phyloP scores from a whole-genome alignment of 192 early-diverging fungal species.

The Podila horticola region DNA sequence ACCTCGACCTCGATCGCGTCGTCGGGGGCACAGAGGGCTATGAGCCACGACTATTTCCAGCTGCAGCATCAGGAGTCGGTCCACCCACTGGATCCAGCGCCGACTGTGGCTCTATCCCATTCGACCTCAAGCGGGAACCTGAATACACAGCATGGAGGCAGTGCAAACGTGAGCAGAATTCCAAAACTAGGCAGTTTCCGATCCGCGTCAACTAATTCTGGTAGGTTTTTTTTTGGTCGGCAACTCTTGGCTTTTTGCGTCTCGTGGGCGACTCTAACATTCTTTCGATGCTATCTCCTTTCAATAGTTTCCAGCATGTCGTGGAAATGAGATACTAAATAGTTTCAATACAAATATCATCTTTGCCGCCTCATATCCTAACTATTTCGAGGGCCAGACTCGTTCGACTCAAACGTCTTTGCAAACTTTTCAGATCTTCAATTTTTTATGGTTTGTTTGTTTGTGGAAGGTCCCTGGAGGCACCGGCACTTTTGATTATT shows the following conservation, averaged over 20 bases:
- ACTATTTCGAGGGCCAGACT: too few relatives aligned
- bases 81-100: conserved; percentile 22
- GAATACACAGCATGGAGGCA: not conserved
- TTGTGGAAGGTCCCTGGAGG: too few relatives aligned
- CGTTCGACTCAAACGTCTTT: too few relatives aligned
- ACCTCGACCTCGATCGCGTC: not conserved
- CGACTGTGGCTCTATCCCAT: not conserved
- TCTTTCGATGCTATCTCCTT: not conserved
- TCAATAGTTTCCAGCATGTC: not conserved
- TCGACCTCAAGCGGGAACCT: not conserved
- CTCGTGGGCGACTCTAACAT: not conserved
- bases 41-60: not conserved
- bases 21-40: not conserved
- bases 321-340: not conserved
- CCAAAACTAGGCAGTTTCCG: not conserved
- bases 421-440: too few relatives aligned
- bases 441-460: too few relatives aligned
- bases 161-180: conserved; percentile 1
- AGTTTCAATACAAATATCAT: not conserved
- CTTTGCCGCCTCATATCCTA: not conserved
- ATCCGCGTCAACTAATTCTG: conserved; percentile 8
- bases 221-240: not conserved
- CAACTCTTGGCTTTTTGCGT: too few relatives aligned
- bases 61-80: conserved; percentile 14
- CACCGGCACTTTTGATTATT: too few relatives aligned